Base-by-base conservation (phyloP, 2,329 filamentous ascomycete genomes). In the Scedosporium minutisporum region DNA sequence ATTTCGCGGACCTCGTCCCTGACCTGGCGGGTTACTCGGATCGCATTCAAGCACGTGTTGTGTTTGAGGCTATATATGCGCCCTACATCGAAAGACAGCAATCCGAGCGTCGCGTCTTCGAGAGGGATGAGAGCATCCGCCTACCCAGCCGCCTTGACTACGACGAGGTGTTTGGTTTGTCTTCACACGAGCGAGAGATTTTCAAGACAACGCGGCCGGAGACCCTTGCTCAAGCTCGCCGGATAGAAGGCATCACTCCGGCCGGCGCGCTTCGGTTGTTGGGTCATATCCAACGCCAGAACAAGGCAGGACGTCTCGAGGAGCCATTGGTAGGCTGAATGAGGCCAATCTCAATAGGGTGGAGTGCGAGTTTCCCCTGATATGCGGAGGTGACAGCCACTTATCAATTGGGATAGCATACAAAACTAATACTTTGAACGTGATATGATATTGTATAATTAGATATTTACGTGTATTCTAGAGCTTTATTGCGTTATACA, bases 151-250 rank as follows among this genome's bases (percentile, higher is more conserved):
- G 92, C 66, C 72, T 97, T 14, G 86, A 97, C 68, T 99, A 97
- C 69, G 80, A 85, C 53, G 69, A 74, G 12, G 81, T 99, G 0
- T 78, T 82, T 41, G 92, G 92, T 0, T 78, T 99, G 61, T 92
- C 90, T 63, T 82, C 86, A 44, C 92, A 91, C 64, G 95, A 97
- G 77, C 87, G 84, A 73, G 80, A 85, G 29, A 82, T 88, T 3
- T 78, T 99, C 42, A 82, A 83, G 64, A 77, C 80, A 2, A 89
- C 91, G 1, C 79, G 85, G 60, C 95, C 95, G 0, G 91, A 96
- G 74, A 96, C 85, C 65, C 80, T 99, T 23, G 93, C 91, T 0
- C 95, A 97, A 81, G 93, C 93, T 38, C 82, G 91, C 58, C 79
- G 95, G 14, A 85, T 97, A 10, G 95, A 99, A 74, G 93, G 93